phyloP scores from a whole-genome alignment of 164 flowering plant species.

The Hamamelis virginiana region DNA sequence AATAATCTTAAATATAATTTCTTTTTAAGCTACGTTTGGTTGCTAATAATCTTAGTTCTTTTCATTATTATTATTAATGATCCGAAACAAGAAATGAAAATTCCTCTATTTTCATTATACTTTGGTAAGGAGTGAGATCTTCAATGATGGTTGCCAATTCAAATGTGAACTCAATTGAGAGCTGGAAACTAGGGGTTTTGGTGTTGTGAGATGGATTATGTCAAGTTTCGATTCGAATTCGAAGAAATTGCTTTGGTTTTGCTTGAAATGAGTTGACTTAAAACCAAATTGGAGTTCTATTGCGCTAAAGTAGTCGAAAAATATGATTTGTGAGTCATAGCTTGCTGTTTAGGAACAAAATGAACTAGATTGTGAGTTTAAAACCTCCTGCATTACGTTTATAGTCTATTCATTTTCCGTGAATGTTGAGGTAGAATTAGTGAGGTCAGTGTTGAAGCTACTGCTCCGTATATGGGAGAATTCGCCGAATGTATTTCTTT shows the following conservation, averaged over 20 bases:
- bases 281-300: not conserved
- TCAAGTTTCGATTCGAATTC: slow-evolving; percentile 28
- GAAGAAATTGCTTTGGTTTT: slow-evolving; percentile 5
- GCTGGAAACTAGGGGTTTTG: not conserved
- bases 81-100: no score
- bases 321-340: slow-evolving; percentile 1
- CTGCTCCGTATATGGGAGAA: no score
- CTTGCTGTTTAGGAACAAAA: slow-evolving; percentile 1
- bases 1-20: no score
- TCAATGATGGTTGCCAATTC: slow-evolving; percentile 29
- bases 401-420: no score
- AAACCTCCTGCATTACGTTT: no score
- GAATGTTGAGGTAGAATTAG: no score
- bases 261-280: not conserved
- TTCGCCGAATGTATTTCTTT: no score
- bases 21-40: no score
- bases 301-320: slow-evolving; percentile 1
- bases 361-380: not conserved
- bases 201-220: slow-evolving; percentile 24
- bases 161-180: slow-evolving; percentile 15
- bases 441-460: no score
- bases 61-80: no score
- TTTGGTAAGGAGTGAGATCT: slow-evolving; percentile 37
- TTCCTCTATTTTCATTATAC: no score
- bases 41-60: no score